Evolutionary conservation across 305 asterid genomes (phyloP), one percentile per base, ranked within the genome.

Genomic region (Fraxinus platypoda): DNA sequence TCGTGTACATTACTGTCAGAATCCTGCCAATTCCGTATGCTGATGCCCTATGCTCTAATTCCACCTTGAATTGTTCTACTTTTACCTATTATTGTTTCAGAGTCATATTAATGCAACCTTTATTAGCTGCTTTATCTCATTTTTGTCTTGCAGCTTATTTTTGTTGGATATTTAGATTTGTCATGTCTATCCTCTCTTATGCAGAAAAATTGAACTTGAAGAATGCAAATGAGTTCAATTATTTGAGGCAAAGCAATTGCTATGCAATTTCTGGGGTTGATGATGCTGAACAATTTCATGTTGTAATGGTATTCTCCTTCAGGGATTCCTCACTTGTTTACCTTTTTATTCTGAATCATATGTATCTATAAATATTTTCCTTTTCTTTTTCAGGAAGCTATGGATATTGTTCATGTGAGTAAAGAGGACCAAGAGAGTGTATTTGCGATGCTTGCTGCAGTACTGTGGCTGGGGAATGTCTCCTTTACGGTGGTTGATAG

Each of bases 361-460:
- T 82, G 74, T 72, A 81, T 76, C 74, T 41, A 62, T 72, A 54
- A 80, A 74, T 83, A 12, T 30, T 68, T 78, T 83, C 82, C 83
- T 62, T 80, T 81, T 77, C 13, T 72, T 23, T 66, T 52, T 59
- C 91, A 95, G 99, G 99, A 95, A 86, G 99, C 99, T 78, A 87
- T 95, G 85, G 95, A 94, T 87, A 86, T 93, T 75, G 99, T 95
- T 87, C 99, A 93, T 88, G 91, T 95, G 73, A 90, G 86, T 86
- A 95, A 91, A 88, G 94, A 90, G 79, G 93, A 95, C 88, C 99
- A 94, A 85, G 97, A 93, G 79, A 95, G 93, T 84, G 95, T 93
- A 81, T 94, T 95, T 87, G 93, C 98, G 21, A 93, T 95, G 98
- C 87, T 95, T 82, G 95, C 99, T 86, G 97, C 99, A 77, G 99